Evolutionary conservation across 139 green algal species (phyloP).

Genomic region (Micractinium conductrix): DNA sequence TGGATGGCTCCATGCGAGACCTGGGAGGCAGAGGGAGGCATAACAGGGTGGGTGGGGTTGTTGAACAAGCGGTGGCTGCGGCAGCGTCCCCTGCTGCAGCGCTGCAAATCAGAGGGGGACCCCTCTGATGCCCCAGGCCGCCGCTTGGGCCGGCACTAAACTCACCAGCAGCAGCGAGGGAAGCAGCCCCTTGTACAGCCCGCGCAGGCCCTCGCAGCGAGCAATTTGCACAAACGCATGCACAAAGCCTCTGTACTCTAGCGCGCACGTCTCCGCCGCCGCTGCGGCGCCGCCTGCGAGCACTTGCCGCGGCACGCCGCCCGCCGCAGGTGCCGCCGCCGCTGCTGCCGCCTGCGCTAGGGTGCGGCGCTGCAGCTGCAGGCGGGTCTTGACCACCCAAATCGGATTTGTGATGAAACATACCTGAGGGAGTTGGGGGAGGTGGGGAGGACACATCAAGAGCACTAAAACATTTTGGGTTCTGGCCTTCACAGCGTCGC

Average conservation of each 20-base stretch:
- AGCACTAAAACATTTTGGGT: not conserved
- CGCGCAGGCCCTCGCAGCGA: constrained; percentile 77
- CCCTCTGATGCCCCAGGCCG: too few relatives aligned
- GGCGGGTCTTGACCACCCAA: constrained; percentile 94
- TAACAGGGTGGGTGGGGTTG: too few relatives aligned
- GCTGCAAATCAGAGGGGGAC: too few relatives aligned
- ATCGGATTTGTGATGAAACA: constrained; percentile 91
- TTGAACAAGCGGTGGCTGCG: too few relatives aligned
- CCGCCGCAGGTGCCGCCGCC: not conserved
- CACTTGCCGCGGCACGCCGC: not conserved
- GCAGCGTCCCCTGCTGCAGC: too few relatives aligned
- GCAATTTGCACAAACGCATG: constrained; percentile 78
- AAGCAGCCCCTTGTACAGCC: constrained; percentile 90
- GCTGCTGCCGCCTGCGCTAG: constrained; percentile 19
- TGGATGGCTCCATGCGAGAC: constrained; percentile 94
- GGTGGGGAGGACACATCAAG: not conserved
- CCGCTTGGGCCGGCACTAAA: too few relatives aligned
- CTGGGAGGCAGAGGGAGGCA: constrained; percentile 31
- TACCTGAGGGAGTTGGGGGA: constrained; percentile 56
- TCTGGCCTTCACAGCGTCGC: not conserved
- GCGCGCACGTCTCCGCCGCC: not conserved
- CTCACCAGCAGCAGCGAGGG: constrained; percentile 90
- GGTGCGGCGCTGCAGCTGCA: constrained; percentile 84
- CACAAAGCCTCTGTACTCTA: constrained; percentile 71
- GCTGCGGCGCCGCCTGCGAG: not conserved